Base-by-base conservation (phyloP, 495 filamentous ascomycete genomes). In the Xylaria cubensis region DNA sequence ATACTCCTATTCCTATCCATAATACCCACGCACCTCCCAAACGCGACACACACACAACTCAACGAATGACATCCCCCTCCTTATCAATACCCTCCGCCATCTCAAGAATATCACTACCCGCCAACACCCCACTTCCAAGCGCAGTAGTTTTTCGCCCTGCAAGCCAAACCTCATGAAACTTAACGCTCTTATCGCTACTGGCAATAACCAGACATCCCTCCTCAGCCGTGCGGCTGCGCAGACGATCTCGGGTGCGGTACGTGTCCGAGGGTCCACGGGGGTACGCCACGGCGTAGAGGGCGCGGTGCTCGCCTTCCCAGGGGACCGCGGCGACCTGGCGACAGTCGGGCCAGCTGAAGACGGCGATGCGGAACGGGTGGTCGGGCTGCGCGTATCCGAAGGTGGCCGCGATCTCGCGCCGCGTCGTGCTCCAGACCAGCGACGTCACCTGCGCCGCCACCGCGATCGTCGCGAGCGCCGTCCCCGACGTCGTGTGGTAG, bases 321-420 rank as follows among this genome's bases (percentile, higher is more conserved):
- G 97, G 95, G 29, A 99, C 93, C 29, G 91, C 90, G 15, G 95
- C 93, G 4, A 97, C 89, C 74, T 97, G 93, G 69, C 89, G 89
- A 82, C 96, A 98, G 64, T 93, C 92, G 2, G 96, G 96, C 97
- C 97, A 98, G 48, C 92, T 91, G 82, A 97, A 99, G 24, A 99
- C 93, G 24, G 94, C 97, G 73, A 99, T 93, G 34, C 96, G 92
- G 74, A 91, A 92, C 0, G 93, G 90, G 74, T 99, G 96, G 48
- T 98, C 94, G 5, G 95, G 95, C 75, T 95, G 92, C n/a, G 95
- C 90, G 79, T 95, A 98, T 12, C 96, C 97, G 80, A 99, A 97
- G 0, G 94, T 98, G 2, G 95, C 97, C 10, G 88, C 92, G 58
- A 99, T 95, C 80, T 98, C 97, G 21, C 92, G 89, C 6, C 92